Percentiles rank a stretch among this genome's conserved stretches.
Conservation (phyloP, 2,329 filamentous ascomycete species). For the Venturia pyrina region DNA sequence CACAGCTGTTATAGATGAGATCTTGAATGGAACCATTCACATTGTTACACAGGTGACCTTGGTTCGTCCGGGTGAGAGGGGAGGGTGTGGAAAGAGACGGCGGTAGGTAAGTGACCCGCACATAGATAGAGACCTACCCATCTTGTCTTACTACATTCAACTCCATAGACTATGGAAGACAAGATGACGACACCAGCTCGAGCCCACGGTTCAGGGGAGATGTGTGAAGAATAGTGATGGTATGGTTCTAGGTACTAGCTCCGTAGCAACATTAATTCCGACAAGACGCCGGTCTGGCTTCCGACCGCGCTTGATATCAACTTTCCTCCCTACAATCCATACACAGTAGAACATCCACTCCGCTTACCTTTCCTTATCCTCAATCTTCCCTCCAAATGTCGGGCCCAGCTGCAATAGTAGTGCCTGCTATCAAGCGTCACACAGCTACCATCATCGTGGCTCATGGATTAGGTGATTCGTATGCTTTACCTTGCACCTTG, state of each 20-base stretch:
- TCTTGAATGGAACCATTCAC: background rate
- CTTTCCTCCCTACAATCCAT: background rate
- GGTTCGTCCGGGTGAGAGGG: background rate
- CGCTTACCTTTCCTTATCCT: background rate
- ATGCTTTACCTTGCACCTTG: slow-evolving; percentile 5
- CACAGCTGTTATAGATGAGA: background rate
- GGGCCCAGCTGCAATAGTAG: slow-evolving; percentile 47
- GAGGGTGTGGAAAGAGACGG: background rate
- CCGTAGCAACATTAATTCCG: background rate
- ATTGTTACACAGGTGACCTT: background rate
- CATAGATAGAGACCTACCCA: background rate
- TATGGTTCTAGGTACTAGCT: background rate
- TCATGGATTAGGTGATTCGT: slow-evolving; percentile 80
- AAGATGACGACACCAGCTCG: background rate
- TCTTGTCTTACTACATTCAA: background rate
- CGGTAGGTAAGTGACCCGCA: background rate
- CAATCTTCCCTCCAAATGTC: slow-evolving; percentile 27
- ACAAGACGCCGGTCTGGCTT: background rate
- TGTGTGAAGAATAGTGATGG: background rate
- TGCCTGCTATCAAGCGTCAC: slow-evolving; percentile 72
- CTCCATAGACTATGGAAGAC: background rate
- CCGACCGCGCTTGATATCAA: background rate
- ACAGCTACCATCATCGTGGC: slow-evolving; percentile 92
- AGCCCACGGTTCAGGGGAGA: background rate
- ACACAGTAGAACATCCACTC: background rate